A percentile compares a stretch with the other conserved stretches of the same genome.
phyloP scores from a whole-genome alignment of 768 basidiomycete genomes.

The Aureoboletus auriporus region DNA sequence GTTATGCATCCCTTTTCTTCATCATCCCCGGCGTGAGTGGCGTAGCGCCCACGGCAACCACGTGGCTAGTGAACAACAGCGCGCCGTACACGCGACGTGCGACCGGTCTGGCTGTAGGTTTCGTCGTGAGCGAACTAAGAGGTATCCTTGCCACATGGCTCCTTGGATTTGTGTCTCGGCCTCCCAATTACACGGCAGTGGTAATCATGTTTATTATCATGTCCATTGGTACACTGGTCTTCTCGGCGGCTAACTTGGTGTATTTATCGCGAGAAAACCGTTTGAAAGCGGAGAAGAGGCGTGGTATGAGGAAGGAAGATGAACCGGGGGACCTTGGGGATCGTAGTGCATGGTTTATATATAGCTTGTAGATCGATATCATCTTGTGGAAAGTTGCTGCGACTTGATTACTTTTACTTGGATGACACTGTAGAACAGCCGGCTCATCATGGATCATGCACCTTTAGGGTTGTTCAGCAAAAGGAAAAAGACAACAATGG shows the following conservation, averaged over 20 bases:
- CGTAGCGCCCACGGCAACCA: constrained; percentile 45
- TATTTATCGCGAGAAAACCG: constrained; percentile 44
- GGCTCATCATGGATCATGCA: too few species aligned
- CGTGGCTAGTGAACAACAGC: constrained; percentile 63
- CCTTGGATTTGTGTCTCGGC: constrained; percentile 44
- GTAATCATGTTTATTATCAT: constrained; percentile 34
- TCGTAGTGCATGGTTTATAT: constrained; percentile 52
- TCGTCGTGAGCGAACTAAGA: constrained; percentile 52
- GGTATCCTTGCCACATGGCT: constrained; percentile 65
- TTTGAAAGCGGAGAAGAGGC: constrained; percentile 39
- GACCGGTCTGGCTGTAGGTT: constrained; percentile 51
- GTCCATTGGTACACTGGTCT: constrained; percentile 37
- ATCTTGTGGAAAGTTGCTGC: too few species aligned
- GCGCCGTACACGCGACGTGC: constrained; percentile 54
- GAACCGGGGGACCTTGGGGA: constrained; percentile 46
- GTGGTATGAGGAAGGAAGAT: constrained; percentile 26
- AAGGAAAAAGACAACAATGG: too few species aligned
- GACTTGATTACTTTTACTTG: too few species aligned
- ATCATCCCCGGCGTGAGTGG: constrained; percentile 48
- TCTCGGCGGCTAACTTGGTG: constrained; percentile 34
- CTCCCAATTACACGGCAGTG: constrained; percentile 48
- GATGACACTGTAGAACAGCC: too few species aligned
- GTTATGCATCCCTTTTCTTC: constrained; percentile 58
- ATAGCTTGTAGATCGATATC: constrained; percentile 35
- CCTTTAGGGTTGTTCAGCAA: too few species aligned